phyloP scores from a whole-genome alignment of 1,284 basidiomycete species.

The Tremellales sp. region DNA sequence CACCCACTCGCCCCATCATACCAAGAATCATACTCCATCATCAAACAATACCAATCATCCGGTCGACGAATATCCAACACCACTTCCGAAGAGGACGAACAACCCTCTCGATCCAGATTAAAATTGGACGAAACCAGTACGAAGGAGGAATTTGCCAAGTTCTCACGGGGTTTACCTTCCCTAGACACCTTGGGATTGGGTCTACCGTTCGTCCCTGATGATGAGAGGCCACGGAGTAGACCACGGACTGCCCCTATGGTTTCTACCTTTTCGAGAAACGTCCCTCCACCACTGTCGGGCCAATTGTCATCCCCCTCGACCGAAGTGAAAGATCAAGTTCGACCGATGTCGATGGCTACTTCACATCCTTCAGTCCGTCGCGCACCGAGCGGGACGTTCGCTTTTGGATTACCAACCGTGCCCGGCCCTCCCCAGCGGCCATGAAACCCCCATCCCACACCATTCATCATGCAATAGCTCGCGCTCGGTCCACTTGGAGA shows the following conservation, averaged over 20 bases:
- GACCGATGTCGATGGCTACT: background rate
- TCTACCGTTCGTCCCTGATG: conserved; percentile 30
- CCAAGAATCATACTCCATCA: conserved; percentile 14
- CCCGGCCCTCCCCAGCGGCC: too few species aligned
- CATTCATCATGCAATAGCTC: too few species aligned
- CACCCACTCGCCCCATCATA: conserved; percentile 4
- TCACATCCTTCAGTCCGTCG: too few species aligned
- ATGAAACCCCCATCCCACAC: too few species aligned
- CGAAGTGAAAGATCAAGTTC: background rate
- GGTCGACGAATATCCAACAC: conserved; percentile 36
- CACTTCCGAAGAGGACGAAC: conserved; percentile 39
- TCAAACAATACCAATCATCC: conserved; percentile 17
- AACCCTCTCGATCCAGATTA: conserved; percentile 25
- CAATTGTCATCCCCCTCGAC: conserved; percentile 1
- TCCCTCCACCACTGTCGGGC: conserved; percentile 11
- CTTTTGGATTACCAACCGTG: too few species aligned
- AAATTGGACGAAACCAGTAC: conserved; percentile 1
- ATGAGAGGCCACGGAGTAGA: conserved; percentile 13
- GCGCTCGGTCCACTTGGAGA: too few species aligned
- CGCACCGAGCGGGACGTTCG: too few species aligned
- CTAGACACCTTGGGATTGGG: conserved; percentile 36
- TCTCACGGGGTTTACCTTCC: conserved; percentile 20
- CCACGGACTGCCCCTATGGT: conserved; percentile 28
- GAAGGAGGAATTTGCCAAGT: conserved; percentile 1
- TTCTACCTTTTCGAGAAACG: conserved; percentile 13